Evolutionary conservation across 2,329 filamentous ascomycete species (phyloP).

Genomic region (Phyllosticta capitalensis): DNA sequence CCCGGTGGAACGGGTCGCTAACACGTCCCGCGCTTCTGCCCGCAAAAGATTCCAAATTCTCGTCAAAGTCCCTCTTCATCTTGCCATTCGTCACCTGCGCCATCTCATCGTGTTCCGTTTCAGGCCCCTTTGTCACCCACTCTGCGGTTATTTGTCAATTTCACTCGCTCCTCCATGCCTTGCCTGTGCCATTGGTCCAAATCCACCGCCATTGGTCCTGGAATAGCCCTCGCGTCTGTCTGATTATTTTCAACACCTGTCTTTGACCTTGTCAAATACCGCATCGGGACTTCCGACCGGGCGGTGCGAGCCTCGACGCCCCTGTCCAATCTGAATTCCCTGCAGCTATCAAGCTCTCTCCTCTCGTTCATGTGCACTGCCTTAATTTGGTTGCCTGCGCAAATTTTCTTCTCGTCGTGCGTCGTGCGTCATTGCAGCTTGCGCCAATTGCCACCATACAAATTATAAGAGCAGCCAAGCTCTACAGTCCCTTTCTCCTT

Average conservation of each 20-base stretch:
- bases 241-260: not conserved
- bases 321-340: not conserved
- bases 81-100: not conserved
- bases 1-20: not conserved
- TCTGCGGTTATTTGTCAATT: not conserved
- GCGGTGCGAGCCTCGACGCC: not conserved
- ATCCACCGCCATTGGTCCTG: not conserved
- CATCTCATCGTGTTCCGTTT: not conserved
- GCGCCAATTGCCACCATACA: not conserved
- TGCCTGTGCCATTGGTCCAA: not conserved
- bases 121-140: not conserved
- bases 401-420: not conserved
- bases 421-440: not conserved
- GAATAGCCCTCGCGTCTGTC: not conserved
- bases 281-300: not conserved
- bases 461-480: not conserved
- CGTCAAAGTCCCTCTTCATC: not conserved
- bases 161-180: not conserved
- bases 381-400: not conserved
- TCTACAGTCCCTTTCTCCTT: not conserved
- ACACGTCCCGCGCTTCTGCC: not conserved
- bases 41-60: not conserved
- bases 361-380: not conserved
- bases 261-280: not conserved
- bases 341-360: not conserved